These are phyloP conservation scores for Berkeleyomyces rouxiae DNA, from an alignment of 2,329 filamentous ascomycete species.

Conservation along the genomic window DNA sequence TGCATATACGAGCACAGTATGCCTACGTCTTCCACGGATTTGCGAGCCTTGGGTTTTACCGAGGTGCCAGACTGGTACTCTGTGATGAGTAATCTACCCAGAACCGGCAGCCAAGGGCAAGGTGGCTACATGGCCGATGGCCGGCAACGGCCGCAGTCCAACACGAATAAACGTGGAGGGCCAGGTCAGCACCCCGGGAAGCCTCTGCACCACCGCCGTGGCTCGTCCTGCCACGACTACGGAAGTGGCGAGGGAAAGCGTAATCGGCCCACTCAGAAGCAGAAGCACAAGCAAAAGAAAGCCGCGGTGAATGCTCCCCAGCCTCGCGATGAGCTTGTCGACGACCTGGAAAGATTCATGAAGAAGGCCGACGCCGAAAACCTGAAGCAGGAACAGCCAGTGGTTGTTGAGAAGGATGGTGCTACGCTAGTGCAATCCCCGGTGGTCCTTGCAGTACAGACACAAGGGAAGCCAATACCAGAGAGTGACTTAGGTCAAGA, in stretches of 20 bases:
- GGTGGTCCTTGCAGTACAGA: too few relatives aligned
- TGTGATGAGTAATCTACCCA: neutral
- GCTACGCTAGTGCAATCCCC: neutral
- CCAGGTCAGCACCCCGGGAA: too few relatives aligned
- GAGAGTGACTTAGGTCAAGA: too few relatives aligned
- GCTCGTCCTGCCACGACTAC: neutral
- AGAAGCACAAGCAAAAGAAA: neutral
- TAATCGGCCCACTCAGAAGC: neutral
- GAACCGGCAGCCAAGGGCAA: neutral
- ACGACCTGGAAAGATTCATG: neutral
- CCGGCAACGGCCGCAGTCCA: neutral
- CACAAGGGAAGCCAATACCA: too few relatives aligned
- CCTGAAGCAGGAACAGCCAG: neutral
- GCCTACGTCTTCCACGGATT: constrained; percentile 26
- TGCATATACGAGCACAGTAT: constrained; percentile 32
- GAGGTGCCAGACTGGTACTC: constrained; percentile 29
- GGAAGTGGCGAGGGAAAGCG: neutral
- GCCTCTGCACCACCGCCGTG: neutral
- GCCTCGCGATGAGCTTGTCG: neutral
- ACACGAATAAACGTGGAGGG: neutral
- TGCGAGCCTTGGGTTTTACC: constrained; percentile 26
- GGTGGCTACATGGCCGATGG: neutral
- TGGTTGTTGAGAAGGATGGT: neutral
- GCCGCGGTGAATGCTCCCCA: neutral
- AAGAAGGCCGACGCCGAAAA: neutral